Percentiles rank a stretch among this genome's conserved stretches.
These are phyloP conservation scores for Candida arabinofermentans DNA, from an alignment of 805 yeast genomes.

Conservation along the genomic window DNA sequence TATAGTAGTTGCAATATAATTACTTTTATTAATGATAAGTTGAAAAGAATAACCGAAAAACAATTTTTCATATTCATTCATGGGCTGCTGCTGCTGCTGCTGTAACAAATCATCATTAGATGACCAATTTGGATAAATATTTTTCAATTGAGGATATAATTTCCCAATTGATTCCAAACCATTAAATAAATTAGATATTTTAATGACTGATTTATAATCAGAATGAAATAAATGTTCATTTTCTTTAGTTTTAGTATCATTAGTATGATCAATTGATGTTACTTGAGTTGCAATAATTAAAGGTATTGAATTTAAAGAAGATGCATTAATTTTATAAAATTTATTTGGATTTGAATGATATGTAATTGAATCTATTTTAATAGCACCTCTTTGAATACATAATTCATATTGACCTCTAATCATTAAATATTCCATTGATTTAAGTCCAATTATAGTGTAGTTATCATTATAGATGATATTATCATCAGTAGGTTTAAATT, in stretches of 20 bases:
- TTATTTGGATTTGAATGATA: conserved; percentile 25
- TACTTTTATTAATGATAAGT: conserved; percentile 22
- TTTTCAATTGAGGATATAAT: conserved; percentile 43
- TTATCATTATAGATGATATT: conserved; percentile 34
- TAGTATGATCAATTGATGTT: conserved; percentile 26
- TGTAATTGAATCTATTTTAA: conserved; percentile 37
- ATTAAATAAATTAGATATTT: conserved; percentile 33
- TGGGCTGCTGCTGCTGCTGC: neutral
- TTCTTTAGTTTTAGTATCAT: conserved; percentile 29
- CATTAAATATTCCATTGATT: conserved; percentile 37
- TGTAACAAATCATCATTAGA: conserved; percentile 2
- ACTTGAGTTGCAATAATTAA: conserved; percentile 41
- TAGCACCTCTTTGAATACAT: conserved; percentile 43
- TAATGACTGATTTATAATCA: conserved; percentile 40
- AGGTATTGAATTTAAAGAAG: conserved; percentile 38
- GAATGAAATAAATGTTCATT: conserved; percentile 37
- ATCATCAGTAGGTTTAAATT: conserved; percentile 35
- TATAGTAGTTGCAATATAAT: conserved; percentile 28
- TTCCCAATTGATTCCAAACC: conserved; percentile 44
- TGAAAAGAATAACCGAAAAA: conserved; percentile 36
- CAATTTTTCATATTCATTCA: conserved; percentile 20
- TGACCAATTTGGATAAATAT: conserved; percentile 31
- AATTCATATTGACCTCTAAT: conserved; percentile 45
- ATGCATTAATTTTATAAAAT: conserved; percentile 27
- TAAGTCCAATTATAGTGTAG: conserved; percentile 39